Percentiles rank a stretch among this genome's conserved stretches.
Conservation (phyloP, 2,329 filamentous ascomycete genomes). For the Penicillium sclerotigenum region DNA sequence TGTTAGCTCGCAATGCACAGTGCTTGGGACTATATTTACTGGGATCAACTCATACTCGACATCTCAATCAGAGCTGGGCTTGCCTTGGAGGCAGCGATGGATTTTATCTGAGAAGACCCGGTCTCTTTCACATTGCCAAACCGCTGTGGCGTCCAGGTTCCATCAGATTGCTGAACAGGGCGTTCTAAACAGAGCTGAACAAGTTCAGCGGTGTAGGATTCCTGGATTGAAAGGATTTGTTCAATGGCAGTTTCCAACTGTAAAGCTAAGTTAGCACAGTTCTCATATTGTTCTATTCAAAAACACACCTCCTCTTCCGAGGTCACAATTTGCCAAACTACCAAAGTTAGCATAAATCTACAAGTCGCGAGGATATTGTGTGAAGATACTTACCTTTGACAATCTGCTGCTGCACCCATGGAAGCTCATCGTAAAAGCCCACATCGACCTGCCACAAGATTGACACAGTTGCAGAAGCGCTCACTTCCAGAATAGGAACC, state of each 20-base stretch:
- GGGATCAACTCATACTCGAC: conserved; percentile 9
- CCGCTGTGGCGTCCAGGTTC: conserved; percentile 11
- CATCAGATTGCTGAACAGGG: conserved; percentile 12
- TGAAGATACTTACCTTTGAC: conserved; percentile 15
- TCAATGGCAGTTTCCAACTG: conserved; percentile 10
- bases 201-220: not conserved
- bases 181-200: conserved; percentile 1
- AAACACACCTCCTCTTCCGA: conserved; percentile 5
- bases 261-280: not conserved
- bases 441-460: conserved; percentile 27
- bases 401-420: conserved; percentile 17
- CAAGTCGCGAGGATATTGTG: not conserved
- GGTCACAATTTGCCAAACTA: conserved; percentile 10
- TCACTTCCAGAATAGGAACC: conserved; percentile 11
- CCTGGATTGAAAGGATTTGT: conserved; percentile 10
- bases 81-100: not conserved
- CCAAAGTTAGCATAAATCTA: not conserved
- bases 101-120: not conserved
- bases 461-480: conserved; percentile 8
- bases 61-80: conserved; percentile 12
- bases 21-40: too few relatives aligned
- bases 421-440: conserved; percentile 15
- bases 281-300: too few relatives aligned
- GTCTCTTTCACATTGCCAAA: not conserved
- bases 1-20: not conserved